Conservation (phyloP, 2,329 filamentous ascomycete genomes). For the Proliferodiscus dingleyae region DNA sequence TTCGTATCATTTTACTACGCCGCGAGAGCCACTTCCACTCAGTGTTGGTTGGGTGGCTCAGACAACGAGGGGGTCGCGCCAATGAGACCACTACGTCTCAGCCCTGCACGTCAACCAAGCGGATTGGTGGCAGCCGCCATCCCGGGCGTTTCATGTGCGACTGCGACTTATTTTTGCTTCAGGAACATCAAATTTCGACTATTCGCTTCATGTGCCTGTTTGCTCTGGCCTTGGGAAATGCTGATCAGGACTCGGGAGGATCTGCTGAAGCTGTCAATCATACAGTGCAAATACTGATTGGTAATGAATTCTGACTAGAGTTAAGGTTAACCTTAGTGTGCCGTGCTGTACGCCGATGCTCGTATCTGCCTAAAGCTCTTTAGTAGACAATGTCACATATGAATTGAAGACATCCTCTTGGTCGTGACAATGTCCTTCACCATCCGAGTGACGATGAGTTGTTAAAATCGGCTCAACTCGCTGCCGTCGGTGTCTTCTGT, state of each 20-base stretch:
- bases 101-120: background rate
- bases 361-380: too few species aligned
- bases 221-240: background rate
- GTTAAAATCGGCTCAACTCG: background rate
- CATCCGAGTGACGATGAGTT: too few species aligned
- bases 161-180: slow-evolving; percentile 5
- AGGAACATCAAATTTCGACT: background rate
- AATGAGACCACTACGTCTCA: background rate
- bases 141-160: background rate
- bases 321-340: too few species aligned
- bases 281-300: background rate
- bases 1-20: slow-evolving; percentile 8
- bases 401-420: background rate
- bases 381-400: background rate
- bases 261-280: background rate
- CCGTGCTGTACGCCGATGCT: too few species aligned
- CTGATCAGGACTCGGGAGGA: background rate
- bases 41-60: slow-evolving; percentile 7
- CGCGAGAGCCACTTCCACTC: too few species aligned
- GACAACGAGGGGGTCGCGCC: background rate
- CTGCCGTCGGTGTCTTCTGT: background rate
- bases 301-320: too few species aligned
- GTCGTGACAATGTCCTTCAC: background rate
- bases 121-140: background rate
- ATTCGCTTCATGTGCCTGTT: background rate